These are phyloP conservation scores for Jacaranda mimosifolia DNA, from an alignment of 257 asterid genomes.

Conservation along the genomic window DNA sequence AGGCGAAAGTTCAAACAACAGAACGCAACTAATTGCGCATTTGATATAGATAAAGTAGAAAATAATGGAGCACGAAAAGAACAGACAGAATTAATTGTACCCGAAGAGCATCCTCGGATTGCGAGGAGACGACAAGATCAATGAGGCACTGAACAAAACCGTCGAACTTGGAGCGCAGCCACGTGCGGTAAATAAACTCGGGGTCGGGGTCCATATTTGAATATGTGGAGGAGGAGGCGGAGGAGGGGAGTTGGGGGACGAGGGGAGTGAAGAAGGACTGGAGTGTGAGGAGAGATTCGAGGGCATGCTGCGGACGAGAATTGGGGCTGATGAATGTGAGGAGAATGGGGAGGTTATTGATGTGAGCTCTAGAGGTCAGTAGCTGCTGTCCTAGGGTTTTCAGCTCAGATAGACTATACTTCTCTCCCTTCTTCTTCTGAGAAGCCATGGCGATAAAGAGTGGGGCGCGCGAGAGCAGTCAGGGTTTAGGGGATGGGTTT, in stretches of 20 bases:
- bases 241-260: conserved; percentile 63
- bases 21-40: background rate
- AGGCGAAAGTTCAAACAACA: background rate
- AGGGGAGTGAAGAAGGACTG: conserved; percentile 89
- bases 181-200: conserved; percentile 58
- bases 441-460: conserved; percentile 41
- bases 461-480: conserved; percentile 1
- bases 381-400: conserved; percentile 73
- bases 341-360: conserved; percentile 79
- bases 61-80: no score
- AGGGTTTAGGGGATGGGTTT: conserved; percentile 22
- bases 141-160: conserved; percentile 56
- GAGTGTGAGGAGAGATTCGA: conserved; percentile 81
- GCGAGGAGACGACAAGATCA: conserved; percentile 51
- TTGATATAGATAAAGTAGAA: background rate
- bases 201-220: conserved; percentile 49
- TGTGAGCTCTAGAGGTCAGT: conserved; percentile 70
- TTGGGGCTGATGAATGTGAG: conserved; percentile 58
- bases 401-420: conserved; percentile 48
- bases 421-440: conserved; percentile 39
- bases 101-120: conserved; percentile 62
- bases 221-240: conserved; percentile 22
- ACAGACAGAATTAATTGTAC: conserved; percentile 36
- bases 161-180: conserved; percentile 87
- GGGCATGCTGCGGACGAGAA: conserved; percentile 62